Base-by-base conservation (phyloP, 179 eudicot species). In the Sideroxylon spinosum region DNA sequence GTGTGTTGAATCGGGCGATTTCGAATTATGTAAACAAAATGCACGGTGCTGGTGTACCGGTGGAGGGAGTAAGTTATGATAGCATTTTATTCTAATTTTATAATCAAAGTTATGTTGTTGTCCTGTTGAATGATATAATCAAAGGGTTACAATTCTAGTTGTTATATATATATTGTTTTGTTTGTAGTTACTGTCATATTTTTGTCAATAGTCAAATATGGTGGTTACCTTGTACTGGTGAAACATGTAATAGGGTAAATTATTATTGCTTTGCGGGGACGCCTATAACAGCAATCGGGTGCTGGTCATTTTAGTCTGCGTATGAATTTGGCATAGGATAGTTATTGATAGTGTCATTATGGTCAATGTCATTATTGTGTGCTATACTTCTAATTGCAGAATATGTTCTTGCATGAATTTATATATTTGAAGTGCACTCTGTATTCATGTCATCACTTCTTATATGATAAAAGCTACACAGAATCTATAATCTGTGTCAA, bases 1-100 rank as follows among this genome's bases (percentile, higher is more conserved):
- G 99, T 84, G 94, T 95, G 62, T 79, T 95, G 71, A 95, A 95
- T 80, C 91, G 97, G 12, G 92, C 97, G 23, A 90, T 95, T 70
- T 59, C 73, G 16, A 90, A 85, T 62, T 81, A 85, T 66, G 75
- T 85, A 71, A 83, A 77, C 57, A 84, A 56, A 85, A 75, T 79
- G 53, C 60, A 64, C 63, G 81, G 73, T 37, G 67, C 76, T 81
- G 80, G 64, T 60, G 52, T 11, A 32, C 68, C 60, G 23, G 52
- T 49, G 60, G 72, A 82, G 74, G 78, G 26, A 59, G 96, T 93
- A 86, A 90, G 91, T 86, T 46, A 55, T 22, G n/a, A 17, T 71
- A 26, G 22, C 46, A 46, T 68, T 19, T 68, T 80, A 9, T 28
- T 68, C 65, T 7, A 63, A 50, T 2, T 32, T 64, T 49, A 26